These are phyloP conservation scores for Mycena capillaripes DNA, from an alignment of 768 basidiomycete genomes.

Conservation along the genomic window DNA sequence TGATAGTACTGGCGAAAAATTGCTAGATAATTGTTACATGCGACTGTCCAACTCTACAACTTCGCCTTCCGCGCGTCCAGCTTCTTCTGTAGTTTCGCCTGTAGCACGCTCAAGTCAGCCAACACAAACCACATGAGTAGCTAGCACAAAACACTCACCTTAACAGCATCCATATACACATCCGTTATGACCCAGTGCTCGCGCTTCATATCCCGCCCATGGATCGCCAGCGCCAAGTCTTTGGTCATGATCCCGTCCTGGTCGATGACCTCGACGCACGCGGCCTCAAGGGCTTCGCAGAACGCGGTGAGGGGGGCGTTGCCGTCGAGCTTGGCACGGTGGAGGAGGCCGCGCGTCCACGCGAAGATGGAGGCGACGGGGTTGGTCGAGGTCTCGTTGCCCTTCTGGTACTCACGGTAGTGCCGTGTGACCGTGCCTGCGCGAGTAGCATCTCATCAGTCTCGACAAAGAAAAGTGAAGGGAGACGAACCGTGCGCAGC, in stretches of 20 bases:
- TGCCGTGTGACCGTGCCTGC: constrained; percentile 92
- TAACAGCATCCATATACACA: constrained; percentile 94
- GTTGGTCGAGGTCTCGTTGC: constrained; percentile 98
- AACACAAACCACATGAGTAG: too few relatives aligned
- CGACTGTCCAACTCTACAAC: neutral
- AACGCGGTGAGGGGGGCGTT: constrained; percentile 83
- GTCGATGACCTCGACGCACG: constrained; percentile 94
- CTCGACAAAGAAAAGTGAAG: neutral
- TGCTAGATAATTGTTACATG: neutral
- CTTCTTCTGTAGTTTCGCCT: constrained; percentile 38
- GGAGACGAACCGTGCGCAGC: constrained; percentile 84
- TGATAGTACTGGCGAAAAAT: neutral
- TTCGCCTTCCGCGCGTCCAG: constrained; percentile 3
- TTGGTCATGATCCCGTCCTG: constrained; percentile 95
- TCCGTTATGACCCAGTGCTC: constrained; percentile 98
- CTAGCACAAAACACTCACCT: too few relatives aligned
- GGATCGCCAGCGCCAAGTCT: constrained; percentile 94
- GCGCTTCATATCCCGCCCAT: constrained; percentile 91
- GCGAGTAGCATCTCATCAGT: neutral
- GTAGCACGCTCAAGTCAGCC: too few relatives aligned
- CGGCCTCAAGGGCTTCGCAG: constrained; percentile 83
- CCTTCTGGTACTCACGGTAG: constrained; percentile 98
- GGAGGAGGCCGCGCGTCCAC: constrained; percentile 95
- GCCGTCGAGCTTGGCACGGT: constrained; percentile 92
- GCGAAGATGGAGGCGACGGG: constrained; percentile 99